Percentiles rank a stretch among this genome's conserved stretches.
Evolutionary conservation across 208 protist genomes (phyloP).

Genomic region (Endotrypanum monterogeii): DNA sequence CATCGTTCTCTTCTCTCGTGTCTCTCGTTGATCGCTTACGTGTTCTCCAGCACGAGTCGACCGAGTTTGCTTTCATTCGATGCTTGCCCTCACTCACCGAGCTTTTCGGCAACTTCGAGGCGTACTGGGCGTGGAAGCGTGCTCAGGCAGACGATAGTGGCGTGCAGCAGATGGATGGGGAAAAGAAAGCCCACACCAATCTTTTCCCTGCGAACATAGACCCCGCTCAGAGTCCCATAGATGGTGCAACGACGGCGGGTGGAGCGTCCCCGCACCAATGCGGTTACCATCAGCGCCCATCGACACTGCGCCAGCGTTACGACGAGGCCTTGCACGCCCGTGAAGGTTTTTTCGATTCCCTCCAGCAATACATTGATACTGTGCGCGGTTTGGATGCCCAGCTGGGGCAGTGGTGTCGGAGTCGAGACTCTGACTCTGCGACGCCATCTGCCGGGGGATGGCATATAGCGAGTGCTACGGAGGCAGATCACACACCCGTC

Average conservation of each 20-base stretch:
- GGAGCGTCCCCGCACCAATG: neutral
- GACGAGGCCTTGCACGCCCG: conserved; percentile 21
- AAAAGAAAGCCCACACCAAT: neutral
- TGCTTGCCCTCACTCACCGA: conserved; percentile 16
- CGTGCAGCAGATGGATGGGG: neutral
- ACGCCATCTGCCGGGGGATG: neutral
- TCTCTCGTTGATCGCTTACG: conserved; percentile 21
- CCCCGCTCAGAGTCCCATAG: neutral
- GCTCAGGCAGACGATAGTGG: conserved; percentile 1
- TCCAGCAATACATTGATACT: conserved; percentile 31
- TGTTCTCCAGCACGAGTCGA: conserved; percentile 28
- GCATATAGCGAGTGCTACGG: neutral
- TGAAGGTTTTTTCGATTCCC: conserved; percentile 25
- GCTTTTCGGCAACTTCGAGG: conserved; percentile 28
- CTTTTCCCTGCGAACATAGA: too few species aligned
- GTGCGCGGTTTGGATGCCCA: conserved; percentile 26
- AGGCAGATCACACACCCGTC: neutral
- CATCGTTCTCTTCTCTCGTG: neutral
- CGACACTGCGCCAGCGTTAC: conserved; percentile 29
- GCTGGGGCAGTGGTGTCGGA: conserved; percentile 17
- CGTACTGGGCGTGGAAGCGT: conserved; percentile 32
- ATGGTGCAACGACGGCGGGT: neutral
- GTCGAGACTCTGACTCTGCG: neutral
- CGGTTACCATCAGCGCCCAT: conserved; percentile 5
- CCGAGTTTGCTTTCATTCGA: conserved; percentile 12